Evolutionary conservation across 805 yeast species (phyloP).

Genomic region (Saccharomycopsis selenospora): DNA sequence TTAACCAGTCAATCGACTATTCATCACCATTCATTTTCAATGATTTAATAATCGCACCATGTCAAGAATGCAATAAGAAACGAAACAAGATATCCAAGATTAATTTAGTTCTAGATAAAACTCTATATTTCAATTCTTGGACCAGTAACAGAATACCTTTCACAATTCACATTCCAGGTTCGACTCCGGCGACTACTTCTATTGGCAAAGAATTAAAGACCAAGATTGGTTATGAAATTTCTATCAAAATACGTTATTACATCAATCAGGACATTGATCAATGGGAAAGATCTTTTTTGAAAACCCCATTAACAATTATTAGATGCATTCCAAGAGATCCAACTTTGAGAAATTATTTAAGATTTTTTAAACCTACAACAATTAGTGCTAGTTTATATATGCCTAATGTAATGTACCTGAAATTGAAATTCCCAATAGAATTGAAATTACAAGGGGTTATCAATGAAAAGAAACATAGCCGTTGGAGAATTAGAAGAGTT

Average conservation of each 20-base stretch:
- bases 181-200: conserved; percentile 5
- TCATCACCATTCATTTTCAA: conserved; percentile 13
- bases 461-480: neutral
- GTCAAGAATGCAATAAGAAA: conserved; percentile 9
- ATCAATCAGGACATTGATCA: neutral
- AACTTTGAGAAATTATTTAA: neutral
- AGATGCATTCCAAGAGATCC: conserved; percentile 1
- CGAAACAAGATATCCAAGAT: neutral
- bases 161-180: conserved; percentile 9
- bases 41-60: conserved; percentile 10
- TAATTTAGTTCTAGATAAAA: neutral
- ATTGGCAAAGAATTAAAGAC: conserved; percentile 5
- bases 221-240: conserved; percentile 4
- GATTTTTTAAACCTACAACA: conserved; percentile 7
- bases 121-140: neutral
- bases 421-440: conserved; percentile 4
- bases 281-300: neutral
- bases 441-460: conserved; percentile 2
- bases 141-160: conserved; percentile 3
- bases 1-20: neutral
- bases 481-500: conserved; percentile 4
- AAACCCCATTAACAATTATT: conserved; percentile 4
- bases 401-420: conserved; percentile 4
- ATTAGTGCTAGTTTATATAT: conserved; percentile 1
- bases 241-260: neutral